A percentile compares a stretch with the other conserved stretches of the same genome.
phyloP scores from a whole-genome alignment of 352 stramenopile species.

The Phytophthora cryptogea region DNA sequence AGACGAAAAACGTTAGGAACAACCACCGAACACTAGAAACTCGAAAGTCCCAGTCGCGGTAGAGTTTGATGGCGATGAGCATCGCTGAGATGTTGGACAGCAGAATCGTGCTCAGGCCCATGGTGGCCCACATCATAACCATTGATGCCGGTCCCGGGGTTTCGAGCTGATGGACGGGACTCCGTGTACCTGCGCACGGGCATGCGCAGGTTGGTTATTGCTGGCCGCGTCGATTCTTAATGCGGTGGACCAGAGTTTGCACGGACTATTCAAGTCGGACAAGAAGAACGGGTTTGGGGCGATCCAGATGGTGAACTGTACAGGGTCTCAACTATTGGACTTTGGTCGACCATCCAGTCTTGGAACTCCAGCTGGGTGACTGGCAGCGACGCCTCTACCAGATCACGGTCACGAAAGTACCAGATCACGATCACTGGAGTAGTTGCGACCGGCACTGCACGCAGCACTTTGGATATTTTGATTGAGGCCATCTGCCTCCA shows the following conservation, averaged over 20 bases:
- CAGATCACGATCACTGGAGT: background rate
- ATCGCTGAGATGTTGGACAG: constrained; percentile 42
- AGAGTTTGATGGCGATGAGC: constrained; percentile 50
- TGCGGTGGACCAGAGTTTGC: constrained; percentile 17
- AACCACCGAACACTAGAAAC: constrained; percentile 61
- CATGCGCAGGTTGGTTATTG: constrained; percentile 26
- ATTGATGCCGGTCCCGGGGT: constrained; percentile 18
- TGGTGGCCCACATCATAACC: constrained; percentile 41
- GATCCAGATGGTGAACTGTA: constrained; percentile 28
- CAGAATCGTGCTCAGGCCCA: constrained; percentile 34
- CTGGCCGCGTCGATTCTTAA: constrained; percentile 10
- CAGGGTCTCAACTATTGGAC: constrained; percentile 20
- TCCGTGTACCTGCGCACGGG: constrained; percentile 20
- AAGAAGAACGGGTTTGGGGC: constrained; percentile 24
- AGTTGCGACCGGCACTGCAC: background rate
- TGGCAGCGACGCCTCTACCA: constrained; percentile 9
- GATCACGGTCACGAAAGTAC: background rate
- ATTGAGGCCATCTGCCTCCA: no score
- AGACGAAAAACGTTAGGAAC: constrained; percentile 61
- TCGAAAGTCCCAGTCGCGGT: constrained; percentile 51
- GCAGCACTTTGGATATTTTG: no score
- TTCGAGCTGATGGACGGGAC: constrained; percentile 9
- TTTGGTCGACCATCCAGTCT: constrained; percentile 6
- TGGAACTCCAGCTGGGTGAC: constrained; percentile 19
- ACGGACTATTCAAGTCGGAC: constrained; percentile 11